phyloP scores from a whole-genome alignment of 2,329 filamentous ascomycete species.

The Fusarium neocosmosporiellum region DNA sequence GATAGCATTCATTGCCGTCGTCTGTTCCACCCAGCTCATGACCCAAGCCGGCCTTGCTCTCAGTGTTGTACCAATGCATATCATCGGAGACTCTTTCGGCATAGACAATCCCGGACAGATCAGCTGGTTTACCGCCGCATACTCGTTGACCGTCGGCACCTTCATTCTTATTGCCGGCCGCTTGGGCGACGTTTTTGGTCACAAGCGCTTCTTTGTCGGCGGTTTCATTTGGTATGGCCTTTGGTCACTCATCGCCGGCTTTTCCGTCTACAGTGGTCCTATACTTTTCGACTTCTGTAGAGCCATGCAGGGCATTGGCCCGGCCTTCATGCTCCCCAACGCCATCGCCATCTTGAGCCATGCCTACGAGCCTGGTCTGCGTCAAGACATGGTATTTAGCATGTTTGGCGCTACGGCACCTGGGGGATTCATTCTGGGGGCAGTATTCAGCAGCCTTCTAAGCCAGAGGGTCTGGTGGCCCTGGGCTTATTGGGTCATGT shows the following conservation, averaged over 20 bases:
- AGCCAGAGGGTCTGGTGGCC: constrained; percentile 54
- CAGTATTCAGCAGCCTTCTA: constrained; percentile 44
- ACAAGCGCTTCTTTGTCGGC: constrained; percentile 60
- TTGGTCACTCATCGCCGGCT: constrained; percentile 59
- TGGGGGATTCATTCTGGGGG: constrained; percentile 46
- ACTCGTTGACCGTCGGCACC: constrained; percentile 61
- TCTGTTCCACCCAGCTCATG: constrained; percentile 39
- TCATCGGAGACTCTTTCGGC: constrained; percentile 57
- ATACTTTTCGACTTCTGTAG: constrained; percentile 59
- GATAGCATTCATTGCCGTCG: constrained; percentile 14
- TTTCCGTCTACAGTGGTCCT: constrained; percentile 51
- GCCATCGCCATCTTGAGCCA: constrained; percentile 65
- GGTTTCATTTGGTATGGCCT: constrained; percentile 63
- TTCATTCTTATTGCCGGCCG: constrained; percentile 65
- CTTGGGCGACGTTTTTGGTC: constrained; percentile 64
- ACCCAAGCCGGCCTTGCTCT: constrained; percentile 34
- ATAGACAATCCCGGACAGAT: constrained; percentile 53
- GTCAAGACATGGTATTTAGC: constrained; percentile 50
- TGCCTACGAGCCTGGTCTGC: constrained; percentile 55
- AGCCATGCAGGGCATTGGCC: constrained; percentile 64
- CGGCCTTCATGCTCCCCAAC: constrained; percentile 67
- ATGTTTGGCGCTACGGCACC: constrained; percentile 51
- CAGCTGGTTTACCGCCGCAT: constrained; percentile 65
- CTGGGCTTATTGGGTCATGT: constrained; percentile 55
- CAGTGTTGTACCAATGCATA: constrained; percentile 47